Percentiles rank a stretch among this genome's conserved stretches.
Evolutionary conservation across 495 filamentous ascomycete species (phyloP).

Genomic region (Rhizodiscina lignyota): DNA sequence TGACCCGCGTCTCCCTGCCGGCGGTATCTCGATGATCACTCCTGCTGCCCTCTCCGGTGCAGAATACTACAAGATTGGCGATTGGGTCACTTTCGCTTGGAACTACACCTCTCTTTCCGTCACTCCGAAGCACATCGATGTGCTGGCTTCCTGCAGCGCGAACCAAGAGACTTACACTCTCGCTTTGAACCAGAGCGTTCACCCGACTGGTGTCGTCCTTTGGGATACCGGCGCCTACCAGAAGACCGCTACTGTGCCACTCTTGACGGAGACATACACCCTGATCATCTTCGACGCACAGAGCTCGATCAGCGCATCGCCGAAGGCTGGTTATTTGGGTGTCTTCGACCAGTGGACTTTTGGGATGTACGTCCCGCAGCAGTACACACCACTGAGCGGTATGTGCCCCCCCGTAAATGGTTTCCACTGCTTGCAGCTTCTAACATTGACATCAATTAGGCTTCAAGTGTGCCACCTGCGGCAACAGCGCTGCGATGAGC

Average conservation of each 20-base stretch:
- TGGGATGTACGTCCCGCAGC: conserved; percentile 61
- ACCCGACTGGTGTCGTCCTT: conserved; percentile 37
- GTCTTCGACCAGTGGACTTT: conserved; percentile 49
- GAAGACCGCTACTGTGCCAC: conserved; percentile 35
- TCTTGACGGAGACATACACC: conserved; percentile 66
- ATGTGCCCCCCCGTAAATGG: conserved; percentile 19
- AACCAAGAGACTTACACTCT: conserved; percentile 52
- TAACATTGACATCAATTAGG: conserved; percentile 17
- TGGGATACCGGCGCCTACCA: conserved; percentile 76
- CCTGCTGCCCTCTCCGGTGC: conserved; percentile 40
- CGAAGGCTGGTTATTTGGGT: conserved; percentile 57
- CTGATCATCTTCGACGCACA: conserved; percentile 67
- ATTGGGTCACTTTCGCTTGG: conserved; percentile 76
- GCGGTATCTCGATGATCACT: conserved; percentile 68
- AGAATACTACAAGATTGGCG: conserved; percentile 77
- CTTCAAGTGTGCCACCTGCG: conserved; percentile 54
- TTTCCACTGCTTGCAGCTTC: background rate
- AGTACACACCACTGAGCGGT: conserved; percentile 45
- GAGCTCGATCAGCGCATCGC: conserved; percentile 38
- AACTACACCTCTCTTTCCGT: conserved; percentile 82
- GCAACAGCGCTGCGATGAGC: conserved; percentile 36
- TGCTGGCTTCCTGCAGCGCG: conserved; percentile 60
- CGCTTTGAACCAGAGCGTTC: conserved; percentile 41
- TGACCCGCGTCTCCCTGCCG: conserved; percentile 45
- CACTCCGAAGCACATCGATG: conserved; percentile 62